Percentiles rank a stretch among this genome's conserved stretches.
Evolutionary conservation across 495 filamentous ascomycete genomes (phyloP).

Genomic region (Oidiodendron maius): DNA sequence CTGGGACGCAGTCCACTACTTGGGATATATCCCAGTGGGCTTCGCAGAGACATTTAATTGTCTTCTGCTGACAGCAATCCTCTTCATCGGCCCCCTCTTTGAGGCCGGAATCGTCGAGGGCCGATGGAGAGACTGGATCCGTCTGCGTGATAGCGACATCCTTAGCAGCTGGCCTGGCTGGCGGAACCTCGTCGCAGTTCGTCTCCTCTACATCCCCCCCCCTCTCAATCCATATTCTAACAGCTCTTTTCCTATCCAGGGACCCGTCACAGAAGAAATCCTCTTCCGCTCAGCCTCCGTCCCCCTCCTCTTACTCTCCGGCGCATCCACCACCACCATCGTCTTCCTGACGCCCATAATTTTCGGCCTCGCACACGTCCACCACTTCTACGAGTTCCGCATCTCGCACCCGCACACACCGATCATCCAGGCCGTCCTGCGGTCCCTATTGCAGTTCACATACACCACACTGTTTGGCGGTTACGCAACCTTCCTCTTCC

Average conservation of each 20-base stretch:
- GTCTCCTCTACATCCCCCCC: constrained; percentile 12
- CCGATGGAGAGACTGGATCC: constrained; percentile 61
- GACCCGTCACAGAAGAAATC: constrained; percentile 85
- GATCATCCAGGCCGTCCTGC: constrained; percentile 49
- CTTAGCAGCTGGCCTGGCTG: constrained; percentile 41
- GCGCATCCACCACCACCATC: constrained; percentile 46
- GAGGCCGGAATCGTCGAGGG: constrained; percentile 65
- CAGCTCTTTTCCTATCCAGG: constrained; percentile 26
- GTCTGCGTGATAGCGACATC: constrained; percentile 18
- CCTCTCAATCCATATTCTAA: constrained; percentile 1
- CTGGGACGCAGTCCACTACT: constrained; percentile 49
- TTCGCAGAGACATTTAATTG: constrained; percentile 51
- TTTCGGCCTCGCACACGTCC: constrained; percentile 91
- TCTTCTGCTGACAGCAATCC: constrained; percentile 63
- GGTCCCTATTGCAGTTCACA: constrained; percentile 77
- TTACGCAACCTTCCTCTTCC: constrained; percentile 83
- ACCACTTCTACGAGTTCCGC: constrained; percentile 94
- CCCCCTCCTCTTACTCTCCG: constrained; percentile 75
- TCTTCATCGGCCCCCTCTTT: constrained; percentile 84
- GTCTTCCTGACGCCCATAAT: constrained; percentile 80
- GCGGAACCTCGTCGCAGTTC: constrained; percentile 49
- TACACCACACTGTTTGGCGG: constrained; percentile 94
- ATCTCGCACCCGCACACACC: constrained; percentile 70
- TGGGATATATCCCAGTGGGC: constrained; percentile 72
- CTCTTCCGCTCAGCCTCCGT: constrained; percentile 85